A percentile compares a stretch with the other conserved stretches of the same genome.
Evolutionary conservation across 495 filamentous ascomycete species (phyloP).

Genomic region (Penicillium steckii): DNA sequence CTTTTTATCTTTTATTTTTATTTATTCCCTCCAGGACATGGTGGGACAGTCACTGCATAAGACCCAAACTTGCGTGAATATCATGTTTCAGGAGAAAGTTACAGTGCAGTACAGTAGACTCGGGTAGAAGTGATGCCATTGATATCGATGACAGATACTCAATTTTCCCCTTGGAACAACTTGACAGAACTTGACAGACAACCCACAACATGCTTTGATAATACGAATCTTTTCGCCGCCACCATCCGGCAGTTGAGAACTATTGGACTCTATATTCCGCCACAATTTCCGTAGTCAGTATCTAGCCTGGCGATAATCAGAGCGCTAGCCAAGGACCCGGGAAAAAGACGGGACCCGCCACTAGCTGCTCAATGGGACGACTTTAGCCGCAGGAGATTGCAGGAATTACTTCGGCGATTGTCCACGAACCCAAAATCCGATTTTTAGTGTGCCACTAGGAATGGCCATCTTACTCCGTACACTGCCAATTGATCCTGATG

Average conservation of each 20-base stretch:
- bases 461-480: background rate
- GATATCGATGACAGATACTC: background rate
- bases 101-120: too few relatives aligned
- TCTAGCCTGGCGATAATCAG: background rate
- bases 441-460: background rate
- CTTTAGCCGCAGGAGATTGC: background rate
- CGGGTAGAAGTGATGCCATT: too few relatives aligned
- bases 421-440: background rate
- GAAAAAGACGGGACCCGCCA: background rate
- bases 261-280: constrained; percentile 11
- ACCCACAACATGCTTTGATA: background rate
- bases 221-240: background rate
- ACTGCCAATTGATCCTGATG: background rate
- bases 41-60: background rate
- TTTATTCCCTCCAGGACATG: too few relatives aligned
- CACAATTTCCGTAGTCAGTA: background rate
- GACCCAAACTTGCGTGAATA: background rate
- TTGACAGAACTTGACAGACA: too few relatives aligned
- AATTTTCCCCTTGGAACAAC: too few relatives aligned
- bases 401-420: background rate
- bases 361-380: background rate
- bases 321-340: background rate
- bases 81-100: background rate
- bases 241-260: background rate
- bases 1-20: too few relatives aligned